These are phyloP conservation scores for Cutaneotrichosporon mucoides DNA, from an alignment of 1,284 basidiomycete genomes.

Conservation along the genomic window DNA sequence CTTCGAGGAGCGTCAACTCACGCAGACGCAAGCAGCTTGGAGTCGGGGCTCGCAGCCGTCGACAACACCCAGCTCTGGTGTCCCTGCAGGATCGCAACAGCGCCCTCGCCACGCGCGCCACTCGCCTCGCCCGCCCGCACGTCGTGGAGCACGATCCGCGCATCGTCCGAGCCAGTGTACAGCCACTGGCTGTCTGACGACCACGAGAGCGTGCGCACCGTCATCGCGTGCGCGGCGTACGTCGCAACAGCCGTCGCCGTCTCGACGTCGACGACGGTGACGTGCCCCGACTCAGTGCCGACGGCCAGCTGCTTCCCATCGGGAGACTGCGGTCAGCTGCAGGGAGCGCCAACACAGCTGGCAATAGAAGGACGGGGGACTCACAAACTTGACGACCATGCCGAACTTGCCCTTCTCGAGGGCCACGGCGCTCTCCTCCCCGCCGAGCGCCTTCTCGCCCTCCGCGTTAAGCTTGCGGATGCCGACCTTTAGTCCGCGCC, in stretches of 20 bases:
- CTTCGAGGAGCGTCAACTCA: slow-evolving; percentile 50
- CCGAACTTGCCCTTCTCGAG: slow-evolving; percentile 75
- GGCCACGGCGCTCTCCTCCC: slow-evolving; percentile 51
- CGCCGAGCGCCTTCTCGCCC: slow-evolving; percentile 51
- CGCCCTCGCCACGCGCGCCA: slow-evolving; percentile 53
- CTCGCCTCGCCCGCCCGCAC: slow-evolving; percentile 53
- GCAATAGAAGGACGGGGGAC: slow-evolving; percentile 37
- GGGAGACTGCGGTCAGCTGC: slow-evolving; percentile 60
- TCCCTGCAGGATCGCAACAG: slow-evolving; percentile 73
- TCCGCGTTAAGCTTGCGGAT: slow-evolving; percentile 52
- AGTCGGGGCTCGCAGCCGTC: slow-evolving; percentile 72
- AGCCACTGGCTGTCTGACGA: slow-evolving; percentile 72
- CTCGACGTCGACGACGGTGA: slow-evolving; percentile 72
- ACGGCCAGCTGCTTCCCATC: slow-evolving; percentile 74
- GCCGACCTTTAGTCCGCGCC: slow-evolving; percentile 65
- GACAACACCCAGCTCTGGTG: slow-evolving; percentile 83
- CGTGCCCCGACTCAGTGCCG: slow-evolving; percentile 72
- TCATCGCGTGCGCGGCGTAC: slow-evolving; percentile 79
- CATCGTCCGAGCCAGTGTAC: slow-evolving; percentile 80
- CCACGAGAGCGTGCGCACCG: slow-evolving; percentile 76
- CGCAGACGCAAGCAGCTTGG: slow-evolving; percentile 71
- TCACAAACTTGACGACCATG: slow-evolving; percentile 70
- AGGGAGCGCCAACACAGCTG: no score
- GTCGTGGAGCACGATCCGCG: slow-evolving; percentile 78
- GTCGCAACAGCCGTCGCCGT: slow-evolving; percentile 61